These are phyloP conservation scores for Podila horticola DNA, from an alignment of 192 early-diverging fungal species.

Conservation along the genomic window DNA sequence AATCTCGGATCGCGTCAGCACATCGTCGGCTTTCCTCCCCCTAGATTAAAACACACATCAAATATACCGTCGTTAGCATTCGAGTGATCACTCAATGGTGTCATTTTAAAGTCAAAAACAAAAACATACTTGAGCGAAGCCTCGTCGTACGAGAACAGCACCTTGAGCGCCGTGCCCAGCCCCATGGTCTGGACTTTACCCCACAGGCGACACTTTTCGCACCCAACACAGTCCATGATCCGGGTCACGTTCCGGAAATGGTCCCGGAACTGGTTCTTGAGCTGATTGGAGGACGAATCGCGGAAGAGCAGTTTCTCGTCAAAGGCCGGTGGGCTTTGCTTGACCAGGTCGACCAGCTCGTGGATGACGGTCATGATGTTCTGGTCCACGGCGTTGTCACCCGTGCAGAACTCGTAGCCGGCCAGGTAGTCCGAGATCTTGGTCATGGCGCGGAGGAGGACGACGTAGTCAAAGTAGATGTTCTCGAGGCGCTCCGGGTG, in stretches of 20 bases:
- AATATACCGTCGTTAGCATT: too few species aligned
- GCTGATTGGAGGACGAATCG: conserved; percentile 48
- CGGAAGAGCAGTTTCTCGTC: conserved; percentile 90
- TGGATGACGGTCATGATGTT: conserved; percentile 66
- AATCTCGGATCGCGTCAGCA: conserved; percentile 82
- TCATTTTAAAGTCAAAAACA: not conserved
- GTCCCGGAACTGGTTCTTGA: conserved; percentile 89
- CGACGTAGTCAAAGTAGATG: conserved; percentile 93
- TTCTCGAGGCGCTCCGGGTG: conserved; percentile 95
- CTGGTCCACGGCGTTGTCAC: conserved; percentile 63
- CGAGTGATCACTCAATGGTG: too few species aligned
- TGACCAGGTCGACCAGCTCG: conserved; percentile 66
- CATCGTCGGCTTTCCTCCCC: conserved; percentile 59
- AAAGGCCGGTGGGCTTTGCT: conserved; percentile 82
- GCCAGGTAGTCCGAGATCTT: conserved; percentile 84
- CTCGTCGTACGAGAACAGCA: conserved; percentile 93
- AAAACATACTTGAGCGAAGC: conserved; percentile 62
- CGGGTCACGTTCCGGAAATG: conserved; percentile 96
- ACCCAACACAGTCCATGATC: conserved; percentile 99
- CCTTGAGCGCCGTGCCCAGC: conserved; percentile 95
- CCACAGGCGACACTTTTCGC: conserved; percentile 99
- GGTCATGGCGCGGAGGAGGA: conserved; percentile 85
- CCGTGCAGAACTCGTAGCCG: conserved; percentile 81
- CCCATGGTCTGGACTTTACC: conserved; percentile 95
- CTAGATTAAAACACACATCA: too few species aligned